Evolutionary conservation across 305 asterid species (phyloP).

Genomic region (Solanum chacoense): DNA sequence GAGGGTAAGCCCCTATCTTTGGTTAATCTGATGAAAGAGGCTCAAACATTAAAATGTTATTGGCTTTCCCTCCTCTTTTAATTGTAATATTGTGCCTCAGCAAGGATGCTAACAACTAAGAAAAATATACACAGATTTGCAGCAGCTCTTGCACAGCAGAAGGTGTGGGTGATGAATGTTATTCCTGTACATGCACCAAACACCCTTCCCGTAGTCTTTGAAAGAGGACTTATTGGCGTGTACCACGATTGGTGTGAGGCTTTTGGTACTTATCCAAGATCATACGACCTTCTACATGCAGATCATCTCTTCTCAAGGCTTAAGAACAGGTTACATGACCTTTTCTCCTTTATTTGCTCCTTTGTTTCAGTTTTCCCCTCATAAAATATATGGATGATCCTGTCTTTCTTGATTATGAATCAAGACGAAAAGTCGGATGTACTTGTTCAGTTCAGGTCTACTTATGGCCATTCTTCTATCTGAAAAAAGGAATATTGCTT

Average conservation of each 20-base stretch:
- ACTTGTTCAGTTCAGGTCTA: background rate
- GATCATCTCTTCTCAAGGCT: constrained; percentile 98
- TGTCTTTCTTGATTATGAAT: background rate
- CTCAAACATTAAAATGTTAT: background rate
- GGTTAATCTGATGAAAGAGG: background rate
- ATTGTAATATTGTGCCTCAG: background rate
- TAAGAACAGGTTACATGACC: constrained; percentile 54
- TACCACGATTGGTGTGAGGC: constrained; percentile 96
- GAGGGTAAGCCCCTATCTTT: constrained; percentile 55
- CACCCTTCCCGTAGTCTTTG: constrained; percentile 81
- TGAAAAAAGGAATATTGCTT: background rate
- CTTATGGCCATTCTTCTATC: background rate
- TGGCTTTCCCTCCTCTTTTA: background rate
- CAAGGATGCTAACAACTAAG: background rate
- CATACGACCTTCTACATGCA: constrained; percentile 88
- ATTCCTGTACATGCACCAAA: constrained; percentile 79
- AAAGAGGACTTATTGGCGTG: constrained; percentile 78
- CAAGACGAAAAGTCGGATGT: background rate
- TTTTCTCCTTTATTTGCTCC: background rate
- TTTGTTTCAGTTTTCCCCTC: background rate
- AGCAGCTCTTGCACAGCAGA: constrained; percentile 67
- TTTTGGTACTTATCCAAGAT: constrained; percentile 84
- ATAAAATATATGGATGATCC: background rate
- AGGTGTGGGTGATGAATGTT: constrained; percentile 91
- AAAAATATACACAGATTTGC: constrained; percentile 51